phyloP scores from a whole-genome alignment of 2,329 filamentous ascomycete genomes.

The Colletotrichum tropicicola region DNA sequence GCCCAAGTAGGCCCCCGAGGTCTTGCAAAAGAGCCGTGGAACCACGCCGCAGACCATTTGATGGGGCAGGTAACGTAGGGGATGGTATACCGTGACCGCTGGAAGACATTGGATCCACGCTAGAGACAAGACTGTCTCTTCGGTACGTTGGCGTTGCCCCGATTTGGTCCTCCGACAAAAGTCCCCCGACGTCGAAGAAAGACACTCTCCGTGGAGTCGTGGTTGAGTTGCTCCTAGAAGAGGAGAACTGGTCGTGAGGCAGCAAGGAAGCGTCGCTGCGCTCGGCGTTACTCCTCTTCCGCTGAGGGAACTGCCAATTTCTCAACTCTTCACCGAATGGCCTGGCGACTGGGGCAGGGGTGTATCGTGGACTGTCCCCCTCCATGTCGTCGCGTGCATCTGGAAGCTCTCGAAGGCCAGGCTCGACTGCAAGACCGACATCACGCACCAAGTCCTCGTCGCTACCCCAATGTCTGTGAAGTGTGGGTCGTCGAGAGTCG shows the following conservation, averaged over 20 bases:
- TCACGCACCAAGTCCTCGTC: conserved; percentile 90
- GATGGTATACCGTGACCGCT: conserved; percentile 44
- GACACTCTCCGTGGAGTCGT: conserved; percentile 70
- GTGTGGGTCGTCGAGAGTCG: conserved; percentile 53
- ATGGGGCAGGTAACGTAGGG: conserved; percentile 54
- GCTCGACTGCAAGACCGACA: conserved; percentile 74
- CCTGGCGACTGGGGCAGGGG: conserved; percentile 46
- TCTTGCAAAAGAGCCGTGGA: conserved; percentile 68
- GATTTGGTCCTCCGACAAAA: conserved; percentile 65
- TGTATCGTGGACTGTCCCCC: conserved; percentile 38
- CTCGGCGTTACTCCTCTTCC: conserved; percentile 46
- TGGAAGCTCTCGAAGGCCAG: conserved; percentile 54
- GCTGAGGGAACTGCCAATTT: conserved; percentile 58
- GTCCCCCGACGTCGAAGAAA: conserved; percentile 86
- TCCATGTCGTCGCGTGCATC: conserved; percentile 30
- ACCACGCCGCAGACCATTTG: conserved; percentile 58
- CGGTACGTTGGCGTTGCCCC: conserved; percentile 42
- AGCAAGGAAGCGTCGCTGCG: conserved; percentile 56
- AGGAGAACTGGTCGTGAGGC: conserved; percentile 43
- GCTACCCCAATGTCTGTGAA: conserved; percentile 81
- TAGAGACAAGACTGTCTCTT: conserved; percentile 53
- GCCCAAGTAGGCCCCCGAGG: conserved; percentile 61
- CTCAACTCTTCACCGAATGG: conserved; percentile 47
- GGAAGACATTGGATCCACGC: conserved; percentile 47
- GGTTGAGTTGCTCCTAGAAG: conserved; percentile 49